A percentile compares a stretch with the other conserved stretches of the same genome.
Conservation (phyloP, 768 basidiomycete species). For the Hysterangium stoloniferum region DNA sequence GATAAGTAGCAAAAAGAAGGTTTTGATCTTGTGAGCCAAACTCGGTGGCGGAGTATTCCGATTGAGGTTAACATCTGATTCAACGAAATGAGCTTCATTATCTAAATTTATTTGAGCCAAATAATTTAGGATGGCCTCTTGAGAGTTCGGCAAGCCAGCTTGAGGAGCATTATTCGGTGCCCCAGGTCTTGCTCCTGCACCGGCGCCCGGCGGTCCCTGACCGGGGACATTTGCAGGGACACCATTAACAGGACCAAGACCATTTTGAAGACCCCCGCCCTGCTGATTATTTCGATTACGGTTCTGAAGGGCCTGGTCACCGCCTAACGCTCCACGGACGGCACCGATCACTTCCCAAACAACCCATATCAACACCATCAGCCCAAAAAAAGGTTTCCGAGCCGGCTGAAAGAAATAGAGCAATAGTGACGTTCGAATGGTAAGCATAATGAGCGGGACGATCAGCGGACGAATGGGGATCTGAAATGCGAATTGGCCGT, state of each 20-base stretch:
- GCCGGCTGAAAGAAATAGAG: constrained; percentile 74
- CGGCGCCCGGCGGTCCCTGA: not conserved
- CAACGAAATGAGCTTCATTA: constrained; percentile 46
- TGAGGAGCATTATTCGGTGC: constrained; percentile 15
- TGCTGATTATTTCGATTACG: constrained; percentile 18
- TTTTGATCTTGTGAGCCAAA: constrained; percentile 39
- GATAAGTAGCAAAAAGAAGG: constrained; percentile 49
- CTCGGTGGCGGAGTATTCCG: constrained; percentile 27
- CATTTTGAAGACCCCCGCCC: constrained; percentile 21
- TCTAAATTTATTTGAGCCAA: constrained; percentile 52
- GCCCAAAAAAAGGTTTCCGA: constrained; percentile 60
- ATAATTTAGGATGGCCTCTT: constrained; percentile 35
- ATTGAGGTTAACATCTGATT: constrained; percentile 16
- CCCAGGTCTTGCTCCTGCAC: not conserved
- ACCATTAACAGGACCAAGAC: constrained; percentile 14
- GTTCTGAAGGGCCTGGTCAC: constrained; percentile 26
- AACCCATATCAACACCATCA: constrained; percentile 62
- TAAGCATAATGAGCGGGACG: constrained; percentile 58
- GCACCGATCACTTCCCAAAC: constrained; percentile 71
- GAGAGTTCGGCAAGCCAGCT: constrained; percentile 24
- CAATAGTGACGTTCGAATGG: constrained; percentile 57
- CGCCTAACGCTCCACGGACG: constrained; percentile 40
- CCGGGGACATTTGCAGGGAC: constrained; percentile 10
- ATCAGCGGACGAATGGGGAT: constrained; percentile 61
- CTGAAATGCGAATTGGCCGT: not conserved